phyloP scores from a whole-genome alignment of 176 grass and related monocot species.

The Hyparrhenia diplandra region DNA sequence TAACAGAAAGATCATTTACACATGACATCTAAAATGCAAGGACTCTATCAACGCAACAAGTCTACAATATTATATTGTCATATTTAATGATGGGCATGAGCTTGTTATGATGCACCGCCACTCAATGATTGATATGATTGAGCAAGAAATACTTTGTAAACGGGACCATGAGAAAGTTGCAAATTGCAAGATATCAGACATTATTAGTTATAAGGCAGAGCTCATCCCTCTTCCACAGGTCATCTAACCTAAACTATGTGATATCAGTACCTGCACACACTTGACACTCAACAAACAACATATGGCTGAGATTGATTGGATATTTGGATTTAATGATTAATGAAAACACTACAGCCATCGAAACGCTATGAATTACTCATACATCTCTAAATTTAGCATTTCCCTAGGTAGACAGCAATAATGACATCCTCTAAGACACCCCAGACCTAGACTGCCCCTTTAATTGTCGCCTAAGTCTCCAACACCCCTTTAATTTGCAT shows the following conservation, averaged over 20 bases:
- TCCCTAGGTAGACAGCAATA: neutral
- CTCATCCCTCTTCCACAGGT: neutral
- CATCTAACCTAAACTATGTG: neutral
- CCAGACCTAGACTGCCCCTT: neutral
- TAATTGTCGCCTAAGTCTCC: neutral
- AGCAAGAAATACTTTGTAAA: constrained; percentile 1
- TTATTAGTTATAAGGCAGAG: neutral
- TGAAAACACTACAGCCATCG: neutral
- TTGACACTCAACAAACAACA: neutral
- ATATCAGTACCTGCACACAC: neutral
- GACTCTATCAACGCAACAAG: neutral
- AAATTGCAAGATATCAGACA: neutral
- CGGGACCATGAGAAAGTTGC: neutral
- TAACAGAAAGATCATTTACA: neutral
- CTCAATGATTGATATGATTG: neutral
- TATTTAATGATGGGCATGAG: neutral
- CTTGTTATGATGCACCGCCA: neutral
- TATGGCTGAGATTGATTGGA: neutral
- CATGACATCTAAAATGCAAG: neutral
- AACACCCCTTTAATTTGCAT: too few species aligned
- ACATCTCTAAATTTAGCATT: neutral
- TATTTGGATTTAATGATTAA: neutral
- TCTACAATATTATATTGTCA: neutral
- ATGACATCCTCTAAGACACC: neutral
- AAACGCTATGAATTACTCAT: neutral